phyloP scores from a whole-genome alignment of 352 stramenopile genomes.

The Globisporangium cystogenes region DNA sequence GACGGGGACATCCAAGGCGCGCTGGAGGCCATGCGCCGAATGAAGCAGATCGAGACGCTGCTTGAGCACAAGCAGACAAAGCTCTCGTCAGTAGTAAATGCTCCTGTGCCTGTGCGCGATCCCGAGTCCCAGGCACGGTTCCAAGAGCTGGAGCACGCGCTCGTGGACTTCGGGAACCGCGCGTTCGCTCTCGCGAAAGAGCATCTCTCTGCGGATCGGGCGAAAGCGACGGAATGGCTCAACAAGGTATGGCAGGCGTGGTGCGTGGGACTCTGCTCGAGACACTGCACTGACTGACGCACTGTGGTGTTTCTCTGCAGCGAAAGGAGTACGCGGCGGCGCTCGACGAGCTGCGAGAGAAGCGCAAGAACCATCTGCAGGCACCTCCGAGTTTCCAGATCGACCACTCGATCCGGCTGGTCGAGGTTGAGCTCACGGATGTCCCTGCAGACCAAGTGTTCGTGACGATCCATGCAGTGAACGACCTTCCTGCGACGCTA shows the following conservation, averaged over 20 bases:
- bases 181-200: constrained; percentile 44
- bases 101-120: constrained; percentile 11
- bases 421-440: constrained; percentile 39
- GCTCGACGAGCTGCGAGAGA: constrained; percentile 44
- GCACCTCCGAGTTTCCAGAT: constrained; percentile 37
- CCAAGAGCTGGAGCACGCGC: constrained; percentile 48
- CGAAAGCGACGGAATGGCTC: constrained; percentile 48
- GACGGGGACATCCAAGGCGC: constrained; percentile 50
- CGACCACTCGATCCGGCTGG: constrained; percentile 24
- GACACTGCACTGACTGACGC: background rate
- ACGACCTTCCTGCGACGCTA: constrained; percentile 24
- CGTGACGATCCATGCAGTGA: constrained; percentile 41
- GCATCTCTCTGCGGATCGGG: constrained; percentile 37
- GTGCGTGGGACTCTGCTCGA: background rate
- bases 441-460: constrained; percentile 49
- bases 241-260: constrained; percentile 30
- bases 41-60: constrained; percentile 65
- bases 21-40: constrained; percentile 54
- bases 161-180: constrained; percentile 64
- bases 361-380: constrained; percentile 45
- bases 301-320: constrained; percentile 15
- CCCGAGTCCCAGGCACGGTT: constrained; percentile 25
- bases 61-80: constrained; percentile 40
- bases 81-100: no score
- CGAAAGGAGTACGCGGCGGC: constrained; percentile 52